Conservation (phyloP, 148 eudicot species). For the Camellia sinensis region DNA sequence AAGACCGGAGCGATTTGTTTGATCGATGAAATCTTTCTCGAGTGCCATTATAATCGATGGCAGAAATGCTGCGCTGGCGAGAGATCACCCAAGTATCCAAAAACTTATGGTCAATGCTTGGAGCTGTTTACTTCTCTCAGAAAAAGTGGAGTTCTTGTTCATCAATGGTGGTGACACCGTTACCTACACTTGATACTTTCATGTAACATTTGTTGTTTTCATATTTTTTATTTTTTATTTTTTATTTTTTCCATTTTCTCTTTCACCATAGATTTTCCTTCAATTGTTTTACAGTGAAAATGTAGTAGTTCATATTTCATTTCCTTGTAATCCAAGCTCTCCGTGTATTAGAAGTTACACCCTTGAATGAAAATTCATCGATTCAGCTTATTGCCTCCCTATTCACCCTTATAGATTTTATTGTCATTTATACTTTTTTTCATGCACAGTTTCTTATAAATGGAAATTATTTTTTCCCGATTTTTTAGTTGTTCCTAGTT, state of each 20-base stretch:
- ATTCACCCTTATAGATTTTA: too few relatives aligned
- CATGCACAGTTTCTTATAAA: neutral
- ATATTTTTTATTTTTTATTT: neutral
- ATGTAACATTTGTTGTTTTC: conserved; percentile 1
- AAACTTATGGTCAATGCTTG: conserved; percentile 79
- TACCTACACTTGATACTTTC: neutral
- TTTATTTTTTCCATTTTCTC: neutral
- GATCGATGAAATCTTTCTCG: conserved; percentile 90
- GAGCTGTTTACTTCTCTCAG: conserved; percentile 74
- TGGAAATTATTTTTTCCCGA: neutral
- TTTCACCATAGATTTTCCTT: conserved; percentile 6
- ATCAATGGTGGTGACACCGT: conserved; percentile 87
- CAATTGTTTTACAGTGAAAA: neutral
- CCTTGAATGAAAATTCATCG: conserved; percentile 5
- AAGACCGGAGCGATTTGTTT: conserved; percentile 91
- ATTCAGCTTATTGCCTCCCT: neutral
- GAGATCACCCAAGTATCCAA: conserved; percentile 73
- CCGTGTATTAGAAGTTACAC: neutral
- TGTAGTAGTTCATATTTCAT: conserved; percentile 6
- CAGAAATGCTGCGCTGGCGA: conserved; percentile 92
- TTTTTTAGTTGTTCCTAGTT: neutral
- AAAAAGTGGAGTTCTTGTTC: conserved; percentile 84
- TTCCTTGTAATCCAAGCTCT: conserved; percentile 12
- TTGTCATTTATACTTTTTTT: too few relatives aligned
- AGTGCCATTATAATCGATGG: conserved; percentile 95